Evolutionary conservation across 768 basidiomycete species (phyloP).

Genomic region (Galerina marginata): DNA sequence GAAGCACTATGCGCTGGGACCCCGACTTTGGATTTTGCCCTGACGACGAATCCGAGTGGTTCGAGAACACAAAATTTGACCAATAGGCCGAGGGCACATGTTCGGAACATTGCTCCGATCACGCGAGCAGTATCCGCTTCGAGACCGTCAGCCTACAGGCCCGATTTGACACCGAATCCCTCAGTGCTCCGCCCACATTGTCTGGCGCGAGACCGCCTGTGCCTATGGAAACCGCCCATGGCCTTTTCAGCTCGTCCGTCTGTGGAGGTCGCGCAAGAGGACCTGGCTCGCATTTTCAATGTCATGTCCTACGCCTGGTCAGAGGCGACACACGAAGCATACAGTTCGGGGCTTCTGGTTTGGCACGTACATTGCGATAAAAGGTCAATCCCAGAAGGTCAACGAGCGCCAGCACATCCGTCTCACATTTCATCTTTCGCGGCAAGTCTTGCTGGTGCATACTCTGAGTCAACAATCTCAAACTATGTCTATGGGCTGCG

Average conservation of each 20-base stretch:
- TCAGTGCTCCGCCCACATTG: slow-evolving; percentile 32
- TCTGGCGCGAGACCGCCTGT: slow-evolving; percentile 28
- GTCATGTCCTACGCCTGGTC: slow-evolving; percentile 27
- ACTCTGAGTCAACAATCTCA: slow-evolving; percentile 29
- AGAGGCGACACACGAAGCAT: not conserved
- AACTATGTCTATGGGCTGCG: slow-evolving; percentile 45
- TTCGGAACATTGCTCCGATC: not conserved
- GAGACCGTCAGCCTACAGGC: not conserved
- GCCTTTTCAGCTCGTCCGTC: not conserved
- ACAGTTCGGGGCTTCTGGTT: slow-evolving; percentile 1
- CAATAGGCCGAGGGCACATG: not conserved
- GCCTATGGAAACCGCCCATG: slow-evolving; percentile 28
- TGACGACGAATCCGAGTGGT: not conserved
- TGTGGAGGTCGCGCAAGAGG: not conserved
- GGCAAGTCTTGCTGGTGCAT: slow-evolving; percentile 27
- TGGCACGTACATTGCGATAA: slow-evolving; percentile 14
- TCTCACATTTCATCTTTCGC: slow-evolving; percentile 29
- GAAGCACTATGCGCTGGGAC: not conserved
- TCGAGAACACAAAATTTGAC: not conserved
- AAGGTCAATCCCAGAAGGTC: slow-evolving; percentile 27
- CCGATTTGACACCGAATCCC: slow-evolving; percentile 5
- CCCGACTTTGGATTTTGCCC: not conserved
- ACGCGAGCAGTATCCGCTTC: too few relatives aligned
- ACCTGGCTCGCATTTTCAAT: slow-evolving; percentile 18
- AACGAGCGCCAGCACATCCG: slow-evolving; percentile 25